A percentile compares a stretch with the other conserved stretches of the same genome.
phyloP scores from a whole-genome alignment of 179 eudicot genomes.

The Patellifolia procumbens region DNA sequence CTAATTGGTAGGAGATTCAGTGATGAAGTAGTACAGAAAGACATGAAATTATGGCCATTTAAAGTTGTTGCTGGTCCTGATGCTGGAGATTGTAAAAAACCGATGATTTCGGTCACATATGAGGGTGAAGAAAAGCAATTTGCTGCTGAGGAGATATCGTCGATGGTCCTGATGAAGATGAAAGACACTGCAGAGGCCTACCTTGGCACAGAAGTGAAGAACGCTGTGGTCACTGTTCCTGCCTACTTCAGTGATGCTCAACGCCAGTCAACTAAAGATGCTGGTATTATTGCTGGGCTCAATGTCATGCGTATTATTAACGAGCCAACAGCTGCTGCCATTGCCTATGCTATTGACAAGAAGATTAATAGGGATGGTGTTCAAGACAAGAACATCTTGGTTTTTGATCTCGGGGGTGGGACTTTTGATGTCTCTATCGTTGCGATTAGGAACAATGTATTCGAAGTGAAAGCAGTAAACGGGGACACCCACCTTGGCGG shows the following conservation, averaged over 20 bases:
- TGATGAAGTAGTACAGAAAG: not conserved
- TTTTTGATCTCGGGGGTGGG: not conserved
- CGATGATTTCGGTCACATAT: not conserved
- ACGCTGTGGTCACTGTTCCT: not conserved
- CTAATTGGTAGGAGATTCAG: not conserved
- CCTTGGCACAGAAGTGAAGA: not conserved
- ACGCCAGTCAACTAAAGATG: not conserved
- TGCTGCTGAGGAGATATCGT: not conserved
- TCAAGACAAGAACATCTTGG: not conserved
- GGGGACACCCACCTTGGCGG: not conserved
- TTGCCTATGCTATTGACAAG: not conserved
- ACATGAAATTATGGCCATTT: not conserved
- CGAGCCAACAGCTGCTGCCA: conserved; percentile 9
- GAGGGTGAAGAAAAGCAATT: not conserved
- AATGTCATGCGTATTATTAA: not conserved
- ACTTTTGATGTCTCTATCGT: not conserved
- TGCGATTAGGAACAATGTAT: not conserved
- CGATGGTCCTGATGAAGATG: not conserved
- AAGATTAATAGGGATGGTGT: not conserved
- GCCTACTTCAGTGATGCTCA: not conserved
- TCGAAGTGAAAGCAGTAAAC: not conserved
- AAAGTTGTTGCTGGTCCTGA: not conserved
- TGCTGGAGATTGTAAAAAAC: not conserved
- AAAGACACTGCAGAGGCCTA: not conserved
- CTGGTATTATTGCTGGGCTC: not conserved